These are phyloP conservation scores for Candida adriatica DNA, from an alignment of 805 yeast genomes.

Conservation along the genomic window DNA sequence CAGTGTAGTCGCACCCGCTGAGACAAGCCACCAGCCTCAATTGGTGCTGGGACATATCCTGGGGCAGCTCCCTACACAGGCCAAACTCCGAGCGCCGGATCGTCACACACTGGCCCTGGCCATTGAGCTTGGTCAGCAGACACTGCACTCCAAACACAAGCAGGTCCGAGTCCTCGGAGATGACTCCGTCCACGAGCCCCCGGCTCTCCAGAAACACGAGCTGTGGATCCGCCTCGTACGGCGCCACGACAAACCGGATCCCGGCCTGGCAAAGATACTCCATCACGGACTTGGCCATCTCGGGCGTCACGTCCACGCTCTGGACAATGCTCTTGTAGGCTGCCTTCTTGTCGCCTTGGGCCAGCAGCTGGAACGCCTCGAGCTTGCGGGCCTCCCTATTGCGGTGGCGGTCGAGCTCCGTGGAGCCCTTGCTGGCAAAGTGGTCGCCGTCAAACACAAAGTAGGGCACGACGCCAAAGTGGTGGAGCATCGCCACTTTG, in stretches of 20 bases:
- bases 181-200: conserved; percentile 75
- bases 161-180: conserved; percentile 93
- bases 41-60: conserved; percentile 51
- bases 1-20: conserved; percentile 95
- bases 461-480: conserved; percentile 69
- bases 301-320: conserved; percentile 81
- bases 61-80: conserved; percentile 41
- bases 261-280: conserved; percentile 52
- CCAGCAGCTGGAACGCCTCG: conserved; percentile 45
- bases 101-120: conserved; percentile 61
- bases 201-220: conserved; percentile 79
- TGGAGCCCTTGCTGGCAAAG: conserved; percentile 68
- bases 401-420: conserved; percentile 58
- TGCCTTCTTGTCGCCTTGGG: conserved; percentile 44
- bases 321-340: conserved; percentile 70
- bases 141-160: conserved; percentile 77
- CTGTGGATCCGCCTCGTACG: conserved; percentile 97
- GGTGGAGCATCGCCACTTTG: conserved; percentile 55
- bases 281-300: conserved; percentile 84
- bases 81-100: conserved; percentile 51
- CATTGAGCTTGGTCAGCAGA: conserved; percentile 77
- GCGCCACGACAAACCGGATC: conserved; percentile 83
- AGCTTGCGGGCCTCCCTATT: conserved; percentile 51
- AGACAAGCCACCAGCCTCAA: conserved; percentile 73
- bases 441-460: conserved; percentile 92